Evolutionary conservation across 768 basidiomycete species (phyloP).

Genomic region (Trametes cubensis): DNA sequence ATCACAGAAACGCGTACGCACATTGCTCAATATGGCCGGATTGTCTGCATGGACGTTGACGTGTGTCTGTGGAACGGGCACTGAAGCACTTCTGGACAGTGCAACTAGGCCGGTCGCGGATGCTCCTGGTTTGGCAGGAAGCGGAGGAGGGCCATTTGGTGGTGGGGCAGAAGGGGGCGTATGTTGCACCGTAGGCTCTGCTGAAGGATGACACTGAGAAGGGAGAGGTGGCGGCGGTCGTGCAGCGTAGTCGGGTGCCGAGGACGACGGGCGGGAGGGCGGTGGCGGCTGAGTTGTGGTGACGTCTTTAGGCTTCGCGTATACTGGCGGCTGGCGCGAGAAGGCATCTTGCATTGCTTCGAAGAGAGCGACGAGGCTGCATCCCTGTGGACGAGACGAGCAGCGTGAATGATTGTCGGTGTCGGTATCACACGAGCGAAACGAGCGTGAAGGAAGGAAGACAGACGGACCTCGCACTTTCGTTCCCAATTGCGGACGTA

Average conservation of each 20-base stretch:
- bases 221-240: slow-evolving; percentile 34
- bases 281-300: slow-evolving; percentile 14
- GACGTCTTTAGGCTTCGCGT: slow-evolving; percentile 68
- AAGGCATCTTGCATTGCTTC: slow-evolving; percentile 82
- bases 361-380: slow-evolving; percentile 71
- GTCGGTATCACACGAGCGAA: slow-evolving; percentile 6
- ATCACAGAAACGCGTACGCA: slow-evolving; percentile 19
- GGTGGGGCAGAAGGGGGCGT: slow-evolving; percentile 9
- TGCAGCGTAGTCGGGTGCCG: slow-evolving; percentile 28
- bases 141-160: slow-evolving; percentile 39
- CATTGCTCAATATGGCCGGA: slow-evolving; percentile 15
- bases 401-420: slow-evolving; percentile 23
- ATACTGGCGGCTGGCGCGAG: slow-evolving; percentile 85
- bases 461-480: slow-evolving; percentile 76
- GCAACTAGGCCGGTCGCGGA: slow-evolving; percentile 15
- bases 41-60: slow-evolving; percentile 10
- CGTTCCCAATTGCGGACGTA: slow-evolving; percentile 79
- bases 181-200: slow-evolving; percentile 3
- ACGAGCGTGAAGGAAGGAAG: slow-evolving; percentile 16
- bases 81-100: slow-evolving; percentile 21
- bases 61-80: slow-evolving; percentile 9
- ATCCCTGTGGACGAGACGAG: slow-evolving; percentile 54
- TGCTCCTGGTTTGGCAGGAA: slow-evolving; percentile 42
- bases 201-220: slow-evolving; percentile 15
- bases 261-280: slow-evolving; percentile 20